Base-by-base conservation (phyloP, 2,329 filamentous ascomycete species). In the Aspergillus unguis region DNA sequence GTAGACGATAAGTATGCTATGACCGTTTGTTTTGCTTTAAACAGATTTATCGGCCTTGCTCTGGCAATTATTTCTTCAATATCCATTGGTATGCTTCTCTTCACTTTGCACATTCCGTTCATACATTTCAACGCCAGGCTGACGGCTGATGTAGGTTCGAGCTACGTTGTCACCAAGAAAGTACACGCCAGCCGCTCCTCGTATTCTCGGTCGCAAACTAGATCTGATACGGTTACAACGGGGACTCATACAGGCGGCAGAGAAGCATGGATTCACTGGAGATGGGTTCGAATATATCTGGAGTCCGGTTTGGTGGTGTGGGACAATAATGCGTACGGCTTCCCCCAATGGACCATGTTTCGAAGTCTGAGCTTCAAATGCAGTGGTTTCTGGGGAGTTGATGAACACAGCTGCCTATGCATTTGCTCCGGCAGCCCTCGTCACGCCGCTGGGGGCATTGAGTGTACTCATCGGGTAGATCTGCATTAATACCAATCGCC, bases 81-180 rank as follows among this genome's bases (percentile, higher is more conserved):
- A 67, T 73, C 72, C 41, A 77, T 77, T 54, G 72, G 72, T 74
- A 69, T 52, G 66, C 52, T 44, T 23, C 17, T 23, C 8, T 48
- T 17, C 2, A 17, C 23, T 9, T 11, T 17, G 40, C n/a, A 5
- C 32, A 10, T 2, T 33, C 11, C 5, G n/a, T 9, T n/a, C 6
- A 45, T 36, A 6, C 36, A 25, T 17, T 17, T 33, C 23, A n/a
- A 40, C 5, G 4, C 6, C 38, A 31, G 42, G 48, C 45, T 61
- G 52, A 64, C 55, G 27, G 28, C 32, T 17, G 28, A 31, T 23
- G 32, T 64, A 94, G 90, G 91, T 67, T 91, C 90, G 45, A 96
- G 91, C 81, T 99, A 99, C 73, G 92, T 99, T 62, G 96, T 99
- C 66, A 99, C 94, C 42, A 99, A 99, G 77, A 97, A 96, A 83